A percentile compares a stretch with the other conserved stretches of the same genome.
These are phyloP conservation scores for Fusarium citri DNA, from an alignment of 2,329 filamentous ascomycete genomes.

Conservation along the genomic window DNA sequence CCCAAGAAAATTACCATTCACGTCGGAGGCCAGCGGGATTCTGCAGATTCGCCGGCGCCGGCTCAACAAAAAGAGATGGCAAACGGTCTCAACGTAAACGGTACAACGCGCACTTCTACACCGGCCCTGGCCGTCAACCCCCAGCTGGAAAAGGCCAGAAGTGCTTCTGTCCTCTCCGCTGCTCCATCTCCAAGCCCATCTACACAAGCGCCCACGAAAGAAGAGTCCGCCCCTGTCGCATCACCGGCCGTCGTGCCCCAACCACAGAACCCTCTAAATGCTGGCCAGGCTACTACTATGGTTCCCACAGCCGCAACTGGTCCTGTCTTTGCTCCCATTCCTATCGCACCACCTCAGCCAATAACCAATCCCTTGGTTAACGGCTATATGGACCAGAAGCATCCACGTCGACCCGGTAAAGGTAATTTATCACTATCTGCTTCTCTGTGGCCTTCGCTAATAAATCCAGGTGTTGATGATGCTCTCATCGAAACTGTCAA, in stretches of 20 bases:
- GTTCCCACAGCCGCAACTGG: not conserved
- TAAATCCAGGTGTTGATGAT: slow-evolving; percentile 61
- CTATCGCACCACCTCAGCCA: slow-evolving; percentile 41
- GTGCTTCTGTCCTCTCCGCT: slow-evolving; percentile 52
- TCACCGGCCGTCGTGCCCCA: slow-evolving; percentile 44
- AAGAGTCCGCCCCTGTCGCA: slow-evolving; percentile 46
- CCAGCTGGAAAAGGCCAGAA: slow-evolving; percentile 55
- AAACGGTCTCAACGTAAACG: slow-evolving; percentile 42
- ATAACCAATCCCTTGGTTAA: slow-evolving; percentile 47
- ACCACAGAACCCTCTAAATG: slow-evolving; percentile 18
- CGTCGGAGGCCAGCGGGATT: slow-evolving; percentile 70
- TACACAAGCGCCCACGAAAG: slow-evolving; percentile 50
- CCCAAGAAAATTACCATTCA: slow-evolving; percentile 78
- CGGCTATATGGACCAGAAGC: slow-evolving; percentile 52
- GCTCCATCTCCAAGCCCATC: slow-evolving; percentile 60
- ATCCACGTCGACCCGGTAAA: slow-evolving; percentile 56
- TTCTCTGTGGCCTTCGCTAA: slow-evolving; percentile 35
- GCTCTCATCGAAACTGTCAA: slow-evolving; percentile 76
- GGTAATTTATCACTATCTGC: slow-evolving; percentile 48
- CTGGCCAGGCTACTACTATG: slow-evolving; percentile 31
- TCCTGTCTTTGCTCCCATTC: slow-evolving; percentile 25
- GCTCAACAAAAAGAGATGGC: slow-evolving; percentile 37
- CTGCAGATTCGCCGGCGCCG: slow-evolving; percentile 63
- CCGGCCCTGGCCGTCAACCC: slow-evolving; percentile 29
- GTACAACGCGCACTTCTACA: slow-evolving; percentile 31